Evolutionary conservation across 2,329 filamentous ascomycete species (phyloP).

Genomic region (Trichoderma guizhouense): DNA sequence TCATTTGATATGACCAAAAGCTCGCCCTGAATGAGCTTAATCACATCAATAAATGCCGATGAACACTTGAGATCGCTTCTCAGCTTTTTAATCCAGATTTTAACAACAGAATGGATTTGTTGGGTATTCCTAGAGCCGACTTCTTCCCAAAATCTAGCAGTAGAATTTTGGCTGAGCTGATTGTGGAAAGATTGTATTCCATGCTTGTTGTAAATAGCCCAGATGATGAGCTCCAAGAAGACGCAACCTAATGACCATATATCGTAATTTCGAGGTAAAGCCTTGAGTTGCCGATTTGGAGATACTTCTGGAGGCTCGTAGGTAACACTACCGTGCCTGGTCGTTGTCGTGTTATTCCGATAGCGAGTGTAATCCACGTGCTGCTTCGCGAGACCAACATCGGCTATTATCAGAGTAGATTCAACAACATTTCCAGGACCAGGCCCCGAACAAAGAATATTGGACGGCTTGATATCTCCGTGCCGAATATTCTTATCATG

Average conservation of each 20-base stretch:
- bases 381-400: not conserved
- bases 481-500: not conserved
- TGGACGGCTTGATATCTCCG: not conserved
- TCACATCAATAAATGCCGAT: not conserved
- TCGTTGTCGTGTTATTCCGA: not conserved
- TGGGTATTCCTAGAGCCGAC: rapidly evolving
- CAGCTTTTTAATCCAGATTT: not conserved
- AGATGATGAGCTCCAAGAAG: not conserved
- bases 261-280: not conserved
- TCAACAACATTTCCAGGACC: not conserved
- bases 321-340: not conserved
- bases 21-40: not conserved
- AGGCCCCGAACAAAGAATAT: not conserved
- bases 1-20: not conserved
- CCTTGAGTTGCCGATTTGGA: not conserved
- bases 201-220: not conserved
- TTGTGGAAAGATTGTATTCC: not conserved
- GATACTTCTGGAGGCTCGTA: not conserved
- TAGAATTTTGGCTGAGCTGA: not conserved
- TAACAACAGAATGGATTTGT: not conserved
- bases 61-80: not conserved
- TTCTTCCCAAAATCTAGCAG: not conserved
- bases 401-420: not conserved
- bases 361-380: not conserved
- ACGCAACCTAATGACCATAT: not conserved